phyloP scores from a whole-genome alignment of 2,329 filamentous ascomycete genomes.

The Talaromyces sp. region DNA sequence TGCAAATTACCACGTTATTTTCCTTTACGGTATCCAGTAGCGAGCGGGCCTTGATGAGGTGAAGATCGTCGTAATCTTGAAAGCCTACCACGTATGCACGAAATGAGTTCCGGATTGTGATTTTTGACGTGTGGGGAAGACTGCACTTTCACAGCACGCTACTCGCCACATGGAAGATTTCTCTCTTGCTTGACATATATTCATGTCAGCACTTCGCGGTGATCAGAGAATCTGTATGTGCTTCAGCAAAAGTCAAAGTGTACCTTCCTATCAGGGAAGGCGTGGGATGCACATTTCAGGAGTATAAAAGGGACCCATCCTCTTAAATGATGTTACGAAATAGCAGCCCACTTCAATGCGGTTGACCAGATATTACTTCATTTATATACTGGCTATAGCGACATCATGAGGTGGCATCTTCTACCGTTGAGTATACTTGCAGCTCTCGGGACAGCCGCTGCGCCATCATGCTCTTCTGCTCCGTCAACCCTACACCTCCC shows the following conservation, averaged over 20 bases:
- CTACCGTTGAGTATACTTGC: not conserved
- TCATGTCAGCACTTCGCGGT: not conserved
- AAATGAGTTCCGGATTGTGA: not conserved
- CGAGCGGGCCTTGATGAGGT: slow-evolving; percentile 1
- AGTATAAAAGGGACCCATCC: not conserved
- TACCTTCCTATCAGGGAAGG: slow-evolving; percentile 4
- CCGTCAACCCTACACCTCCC: slow-evolving; percentile 46
- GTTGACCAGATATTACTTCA: too few species aligned
- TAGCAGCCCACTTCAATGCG: too few species aligned
- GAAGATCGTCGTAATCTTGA: not conserved
- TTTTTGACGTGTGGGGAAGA: not conserved
- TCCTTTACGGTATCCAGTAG: slow-evolving; percentile 1
- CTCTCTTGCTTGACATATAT: not conserved
- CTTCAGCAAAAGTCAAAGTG: not conserved
- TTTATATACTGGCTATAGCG: not conserved
- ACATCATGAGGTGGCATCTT: not conserved
- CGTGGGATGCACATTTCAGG: not conserved
- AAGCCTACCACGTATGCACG: not conserved
- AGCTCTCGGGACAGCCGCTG: slow-evolving; percentile 1
- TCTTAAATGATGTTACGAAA: not conserved
- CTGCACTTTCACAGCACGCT: not conserved
- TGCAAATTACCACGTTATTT: not conserved
- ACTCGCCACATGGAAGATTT: not conserved
- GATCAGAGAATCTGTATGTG: not conserved
- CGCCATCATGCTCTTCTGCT: slow-evolving; percentile 27